These are phyloP conservation scores for Ottelia alismoides DNA, from an alignment of 106 monocot species.

Conservation along the genomic window DNA sequence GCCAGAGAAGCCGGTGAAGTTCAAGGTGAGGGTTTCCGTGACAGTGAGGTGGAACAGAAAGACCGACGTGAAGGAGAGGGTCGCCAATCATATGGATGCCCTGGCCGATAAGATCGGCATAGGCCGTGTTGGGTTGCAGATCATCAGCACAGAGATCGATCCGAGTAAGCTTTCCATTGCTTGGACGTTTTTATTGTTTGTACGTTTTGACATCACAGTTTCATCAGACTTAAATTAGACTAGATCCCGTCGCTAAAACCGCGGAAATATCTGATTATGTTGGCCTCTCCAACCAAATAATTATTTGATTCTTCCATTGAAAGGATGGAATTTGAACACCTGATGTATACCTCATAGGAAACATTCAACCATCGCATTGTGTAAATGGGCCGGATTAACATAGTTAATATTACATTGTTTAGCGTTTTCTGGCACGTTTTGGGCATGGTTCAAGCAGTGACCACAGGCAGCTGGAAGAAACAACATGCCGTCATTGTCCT, in stretches of 20 bases:
- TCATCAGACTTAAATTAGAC: too few relatives aligned
- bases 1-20: slow-evolving; percentile 18
- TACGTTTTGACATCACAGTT: too few relatives aligned
- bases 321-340: background rate
- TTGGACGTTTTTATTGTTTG: background rate
- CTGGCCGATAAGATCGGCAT: slow-evolving; percentile 61
- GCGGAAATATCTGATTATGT: background rate
- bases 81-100: slow-evolving; percentile 28
- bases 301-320: background rate
- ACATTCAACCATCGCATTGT: too few relatives aligned
- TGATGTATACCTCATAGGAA: background rate
- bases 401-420: too few relatives aligned
- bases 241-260: too few relatives aligned
- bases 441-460: too few relatives aligned
- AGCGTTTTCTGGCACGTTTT: too few relatives aligned
- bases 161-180: slow-evolving; percentile 13
- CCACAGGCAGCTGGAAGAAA: background rate
- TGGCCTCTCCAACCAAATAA: background rate
- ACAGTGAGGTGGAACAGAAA: slow-evolving; percentile 67
- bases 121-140: slow-evolving; percentile 55
- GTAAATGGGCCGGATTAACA: too few relatives aligned
- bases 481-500: background rate
- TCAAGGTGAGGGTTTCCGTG: slow-evolving; percentile 48
- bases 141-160: slow-evolving; percentile 64
- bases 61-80: slow-evolving; percentile 42